Evolutionary conservation across 768 basidiomycete genomes (phyloP).

Genomic region (Psilocybe cyanescens): DNA sequence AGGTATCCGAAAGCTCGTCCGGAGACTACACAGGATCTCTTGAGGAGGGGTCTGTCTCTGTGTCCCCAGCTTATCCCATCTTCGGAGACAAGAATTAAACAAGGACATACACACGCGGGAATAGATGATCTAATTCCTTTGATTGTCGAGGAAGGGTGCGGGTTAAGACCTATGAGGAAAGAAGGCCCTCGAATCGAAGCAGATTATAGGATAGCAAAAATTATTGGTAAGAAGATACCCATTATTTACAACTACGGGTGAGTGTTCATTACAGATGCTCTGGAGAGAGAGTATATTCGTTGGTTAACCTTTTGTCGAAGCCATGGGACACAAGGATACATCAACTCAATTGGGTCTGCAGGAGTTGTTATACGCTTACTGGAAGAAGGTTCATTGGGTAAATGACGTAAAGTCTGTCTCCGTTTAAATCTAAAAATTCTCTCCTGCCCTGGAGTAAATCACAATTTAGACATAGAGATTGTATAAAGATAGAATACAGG

Average conservation of each 20-base stretch:
- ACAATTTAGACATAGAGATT: too few species aligned
- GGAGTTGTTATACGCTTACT: slow-evolving; percentile 11
- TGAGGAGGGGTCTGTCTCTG: slow-evolving; percentile 52
- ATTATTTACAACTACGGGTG: slow-evolving; percentile 52
- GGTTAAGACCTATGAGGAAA: slow-evolving; percentile 66
- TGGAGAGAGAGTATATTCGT: not conserved
- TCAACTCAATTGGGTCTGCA: slow-evolving; percentile 18
- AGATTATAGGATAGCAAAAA: slow-evolving; percentile 5
- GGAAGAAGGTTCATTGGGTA: slow-evolving; percentile 2
- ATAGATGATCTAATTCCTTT: slow-evolving; percentile 50
- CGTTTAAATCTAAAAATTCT: too few species aligned
- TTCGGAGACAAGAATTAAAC: slow-evolving; percentile 37
- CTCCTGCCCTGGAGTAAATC: too few species aligned
- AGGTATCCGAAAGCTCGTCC: slow-evolving; percentile 68
- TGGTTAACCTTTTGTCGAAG: not conserved
- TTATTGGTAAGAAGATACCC: slow-evolving; percentile 12
- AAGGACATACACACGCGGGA: slow-evolving; percentile 38
- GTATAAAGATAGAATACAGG: too few species aligned
- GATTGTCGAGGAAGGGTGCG: slow-evolving; percentile 55
- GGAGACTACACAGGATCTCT: slow-evolving; percentile 63
- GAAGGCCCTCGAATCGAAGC: slow-evolving; percentile 59
- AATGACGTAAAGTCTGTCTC: too few species aligned
- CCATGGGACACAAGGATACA: slow-evolving; percentile 18
- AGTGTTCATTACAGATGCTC: slow-evolving; percentile 20
- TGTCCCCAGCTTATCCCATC: slow-evolving; percentile 65